Percentiles rank a stretch among this genome's conserved stretches.
These are phyloP conservation scores for Yamadazyma sp. DNA, from an alignment of 1,139 yeast genomes.

Conservation along the genomic window DNA sequence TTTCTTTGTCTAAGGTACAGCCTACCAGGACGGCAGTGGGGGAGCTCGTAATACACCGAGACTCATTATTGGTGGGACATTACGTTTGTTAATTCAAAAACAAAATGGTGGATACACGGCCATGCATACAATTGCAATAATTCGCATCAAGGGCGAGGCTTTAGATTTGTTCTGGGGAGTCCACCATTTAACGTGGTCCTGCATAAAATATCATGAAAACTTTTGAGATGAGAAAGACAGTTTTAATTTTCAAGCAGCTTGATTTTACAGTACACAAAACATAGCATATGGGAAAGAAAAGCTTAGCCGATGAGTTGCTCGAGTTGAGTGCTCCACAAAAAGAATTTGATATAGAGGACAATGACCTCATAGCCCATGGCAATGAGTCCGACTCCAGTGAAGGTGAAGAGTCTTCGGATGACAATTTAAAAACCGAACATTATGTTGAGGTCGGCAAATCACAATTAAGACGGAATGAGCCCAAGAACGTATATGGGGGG, in stretches of 20 bases:
- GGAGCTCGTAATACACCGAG: background rate
- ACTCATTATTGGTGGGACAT: background rate
- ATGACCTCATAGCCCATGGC: constrained; percentile 20
- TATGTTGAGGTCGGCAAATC: constrained; percentile 72
- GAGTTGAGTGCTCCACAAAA: constrained; percentile 59
- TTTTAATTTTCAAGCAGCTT: too few species aligned
- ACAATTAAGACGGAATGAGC: constrained; percentile 55
- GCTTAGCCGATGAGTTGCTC: constrained; percentile 67
- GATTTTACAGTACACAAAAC: background rate
- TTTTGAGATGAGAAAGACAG: constrained; percentile 12
- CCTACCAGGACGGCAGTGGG: background rate
- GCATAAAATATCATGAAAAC: constrained; percentile 1
- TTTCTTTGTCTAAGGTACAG: background rate
- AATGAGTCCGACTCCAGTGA: constrained; percentile 31
- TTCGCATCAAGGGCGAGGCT: too few species aligned
- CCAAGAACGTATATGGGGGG: constrained; percentile 63
- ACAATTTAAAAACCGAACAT: constrained; percentile 57
- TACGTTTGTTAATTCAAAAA: too few species aligned
- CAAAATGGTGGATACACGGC: too few species aligned
- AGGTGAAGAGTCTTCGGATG: constrained; percentile 23
- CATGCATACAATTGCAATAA: too few species aligned
- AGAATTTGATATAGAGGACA: constrained; percentile 83
- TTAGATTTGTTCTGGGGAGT: background rate
- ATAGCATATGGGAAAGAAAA: constrained; percentile 10
- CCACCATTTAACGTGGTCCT: background rate